A percentile compares a stretch with the other conserved stretches of the same genome.
These are phyloP conservation scores for Venturia effusa DNA, from an alignment of 2,329 filamentous ascomycete species.

Conservation along the genomic window DNA sequence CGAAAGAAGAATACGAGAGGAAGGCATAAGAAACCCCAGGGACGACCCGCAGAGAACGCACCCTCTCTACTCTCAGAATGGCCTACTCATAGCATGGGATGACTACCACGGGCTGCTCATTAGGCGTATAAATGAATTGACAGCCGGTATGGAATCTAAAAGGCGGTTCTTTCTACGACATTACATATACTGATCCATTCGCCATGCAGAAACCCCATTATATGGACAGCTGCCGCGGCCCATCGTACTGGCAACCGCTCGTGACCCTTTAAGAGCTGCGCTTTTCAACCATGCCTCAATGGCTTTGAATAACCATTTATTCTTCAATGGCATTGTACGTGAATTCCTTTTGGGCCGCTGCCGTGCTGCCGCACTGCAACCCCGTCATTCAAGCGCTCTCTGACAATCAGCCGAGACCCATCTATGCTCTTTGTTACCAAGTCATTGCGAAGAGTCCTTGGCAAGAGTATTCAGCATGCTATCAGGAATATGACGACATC, in stretches of 20 bases:
- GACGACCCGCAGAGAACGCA: background rate
- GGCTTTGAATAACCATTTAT: conserved; percentile 85
- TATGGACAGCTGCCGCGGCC: conserved; percentile 52
- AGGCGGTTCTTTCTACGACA: background rate
- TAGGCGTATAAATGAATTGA: conserved; percentile 64
- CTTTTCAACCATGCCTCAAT: conserved; percentile 95
- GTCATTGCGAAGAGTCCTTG: background rate
- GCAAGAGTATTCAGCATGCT: background rate
- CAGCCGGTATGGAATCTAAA: conserved; percentile 48
- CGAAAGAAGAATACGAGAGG: conserved; percentile 31
- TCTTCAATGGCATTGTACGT: conserved; percentile 51
- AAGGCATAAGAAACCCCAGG: conserved; percentile 48
- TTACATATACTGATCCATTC: background rate
- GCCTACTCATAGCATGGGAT: conserved; percentile 68
- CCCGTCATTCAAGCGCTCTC: background rate
- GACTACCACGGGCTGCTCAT: conserved; percentile 68
- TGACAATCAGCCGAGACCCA: background rate
- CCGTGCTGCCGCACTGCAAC: background rate
- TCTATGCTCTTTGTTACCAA: too few species aligned
- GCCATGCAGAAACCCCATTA: conserved; percentile 47
- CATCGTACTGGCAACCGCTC: conserved; percentile 64
- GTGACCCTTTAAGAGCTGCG: conserved; percentile 64
- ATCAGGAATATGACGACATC: too few species aligned
- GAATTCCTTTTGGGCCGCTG: background rate
- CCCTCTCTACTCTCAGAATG: conserved; percentile 53